A percentile compares a stretch with the other conserved stretches of the same genome.
Conservation (phyloP, 208 protist species). For the Leishmania gerbilli region DNA sequence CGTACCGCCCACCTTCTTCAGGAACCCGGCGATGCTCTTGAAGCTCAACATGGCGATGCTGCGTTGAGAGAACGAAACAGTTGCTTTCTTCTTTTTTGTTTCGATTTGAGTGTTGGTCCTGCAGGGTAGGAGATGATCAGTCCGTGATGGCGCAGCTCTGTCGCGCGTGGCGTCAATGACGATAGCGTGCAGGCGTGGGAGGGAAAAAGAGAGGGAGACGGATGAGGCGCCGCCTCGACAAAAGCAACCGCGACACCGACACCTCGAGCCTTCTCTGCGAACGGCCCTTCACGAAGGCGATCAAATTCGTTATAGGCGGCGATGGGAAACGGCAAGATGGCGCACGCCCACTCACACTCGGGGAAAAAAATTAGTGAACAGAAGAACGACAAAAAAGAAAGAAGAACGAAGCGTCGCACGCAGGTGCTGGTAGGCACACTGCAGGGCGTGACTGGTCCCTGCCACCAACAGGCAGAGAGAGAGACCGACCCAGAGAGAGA, state of each 20-base stretch:
- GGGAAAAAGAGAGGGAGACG: neutral
- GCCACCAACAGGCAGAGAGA: neutral
- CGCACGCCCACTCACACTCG: neutral
- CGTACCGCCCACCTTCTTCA: constrained; percentile 49
- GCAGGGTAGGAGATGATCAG: neutral
- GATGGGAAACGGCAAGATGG: neutral
- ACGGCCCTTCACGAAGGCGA: neutral
- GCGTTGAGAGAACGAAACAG: neutral
- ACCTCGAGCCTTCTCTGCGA: neutral
- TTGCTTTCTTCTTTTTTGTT: neutral
- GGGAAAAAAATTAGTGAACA: neutral
- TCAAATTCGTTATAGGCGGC: neutral
- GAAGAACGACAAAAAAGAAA: constrained; percentile 12
- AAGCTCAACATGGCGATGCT: constrained; percentile 53
- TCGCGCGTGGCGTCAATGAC: neutral
- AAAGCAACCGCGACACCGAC: neutral
- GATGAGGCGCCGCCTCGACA: neutral
- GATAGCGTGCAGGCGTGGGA: neutral
- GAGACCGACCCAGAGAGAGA: constrained; percentile 2
- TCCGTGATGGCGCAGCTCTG: neutral
- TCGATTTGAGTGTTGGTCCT: neutral
- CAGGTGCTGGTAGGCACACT: neutral
- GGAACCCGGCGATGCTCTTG: constrained; percentile 50
- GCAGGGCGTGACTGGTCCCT: neutral
- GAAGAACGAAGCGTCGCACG: neutral